Base-by-base conservation (phyloP, 441 rosid genomes). In the Jatropha multifida region DNA sequence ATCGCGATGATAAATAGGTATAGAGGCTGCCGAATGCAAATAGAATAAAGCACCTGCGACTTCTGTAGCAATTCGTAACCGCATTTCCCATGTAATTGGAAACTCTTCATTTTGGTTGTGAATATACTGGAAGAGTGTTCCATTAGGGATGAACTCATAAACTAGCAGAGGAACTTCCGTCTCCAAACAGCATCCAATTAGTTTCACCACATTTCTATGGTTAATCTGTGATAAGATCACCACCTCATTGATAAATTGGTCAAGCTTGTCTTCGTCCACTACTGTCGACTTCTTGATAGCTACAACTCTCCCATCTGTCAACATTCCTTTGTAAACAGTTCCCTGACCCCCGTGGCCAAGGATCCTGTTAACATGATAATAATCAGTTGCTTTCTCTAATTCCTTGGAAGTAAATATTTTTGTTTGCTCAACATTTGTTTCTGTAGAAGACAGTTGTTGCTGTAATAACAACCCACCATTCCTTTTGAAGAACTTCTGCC, bases 271-370 rank as follows among this genome's bases (percentile, higher is more conserved):
- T 69, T 69, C 70, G 46, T 75, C 78, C 7, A 75, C 66, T 17
- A 68, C 40, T 56, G 68, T 68, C 8, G 78, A 59, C 32, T 75
- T 75, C 59, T 75, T 68, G 56, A 75, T 32, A 48, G 78, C 78
- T 0, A 75, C 73, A 32, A 75, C 59, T 32, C 73, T 68, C 60
- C 73, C 78, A 49, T 75, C 78, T 6, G 49, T 68, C 59, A 75
- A 68, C 78, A 75, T 75, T 68, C 78, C 78, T 49, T 75, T 75
- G 59, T 68, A 75, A 4, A 75, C 73, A 3, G 78, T 75, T 12
- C 78, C 78, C 46, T 68, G 78, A 46, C 78, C 78, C 58, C 78
- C 78, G 46, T 68, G 78, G 32, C 78, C 78, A 0, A 75, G 78
- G 23, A 75, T 75, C 68, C 73, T 46, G 15, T 68, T 75, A 5